Conservation (phyloP, 1,139 yeast species). For the Arxiozyma heterogenica region DNA sequence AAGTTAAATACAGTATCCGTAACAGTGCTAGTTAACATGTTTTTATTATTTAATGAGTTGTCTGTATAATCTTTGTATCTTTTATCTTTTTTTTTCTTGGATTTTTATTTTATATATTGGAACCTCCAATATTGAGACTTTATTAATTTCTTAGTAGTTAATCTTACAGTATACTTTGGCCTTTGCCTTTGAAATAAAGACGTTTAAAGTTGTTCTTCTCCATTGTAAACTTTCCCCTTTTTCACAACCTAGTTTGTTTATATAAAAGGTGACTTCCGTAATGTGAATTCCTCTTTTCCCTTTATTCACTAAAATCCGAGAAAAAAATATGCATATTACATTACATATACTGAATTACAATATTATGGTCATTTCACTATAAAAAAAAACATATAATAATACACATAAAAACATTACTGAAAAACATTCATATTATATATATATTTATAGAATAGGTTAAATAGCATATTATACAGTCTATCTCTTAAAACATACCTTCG, state of each 20-base stretch:
- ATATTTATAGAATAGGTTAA: neutral
- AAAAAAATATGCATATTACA: too few species aligned
- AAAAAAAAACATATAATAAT: too few species aligned
- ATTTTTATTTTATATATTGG: too few species aligned
- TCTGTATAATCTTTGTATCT: too few species aligned
- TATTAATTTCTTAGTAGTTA: too few species aligned
- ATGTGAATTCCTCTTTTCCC: neutral
- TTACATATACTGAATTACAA: neutral
- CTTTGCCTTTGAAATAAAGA: neutral
- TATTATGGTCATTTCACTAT: too few species aligned
- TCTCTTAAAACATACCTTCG: conserved; percentile 56
- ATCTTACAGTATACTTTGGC: too few species aligned
- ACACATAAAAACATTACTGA: neutral
- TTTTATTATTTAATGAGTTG: neutral
- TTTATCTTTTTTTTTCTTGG: neutral
- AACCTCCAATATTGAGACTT: neutral
- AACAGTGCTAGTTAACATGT: conserved; percentile 90
- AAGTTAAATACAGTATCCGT: conserved; percentile 51
- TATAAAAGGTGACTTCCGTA: neutral
- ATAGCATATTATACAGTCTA: too few species aligned
- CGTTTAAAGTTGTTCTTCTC: neutral
- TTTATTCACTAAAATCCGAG: neutral
- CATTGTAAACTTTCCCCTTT: neutral
- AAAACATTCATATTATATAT: too few species aligned
- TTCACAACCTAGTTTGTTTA: too few species aligned